These are phyloP conservation scores for Sugiyamaella chiloensis DNA, from an alignment of 805 yeast genomes.

Conservation along the genomic window DNA sequence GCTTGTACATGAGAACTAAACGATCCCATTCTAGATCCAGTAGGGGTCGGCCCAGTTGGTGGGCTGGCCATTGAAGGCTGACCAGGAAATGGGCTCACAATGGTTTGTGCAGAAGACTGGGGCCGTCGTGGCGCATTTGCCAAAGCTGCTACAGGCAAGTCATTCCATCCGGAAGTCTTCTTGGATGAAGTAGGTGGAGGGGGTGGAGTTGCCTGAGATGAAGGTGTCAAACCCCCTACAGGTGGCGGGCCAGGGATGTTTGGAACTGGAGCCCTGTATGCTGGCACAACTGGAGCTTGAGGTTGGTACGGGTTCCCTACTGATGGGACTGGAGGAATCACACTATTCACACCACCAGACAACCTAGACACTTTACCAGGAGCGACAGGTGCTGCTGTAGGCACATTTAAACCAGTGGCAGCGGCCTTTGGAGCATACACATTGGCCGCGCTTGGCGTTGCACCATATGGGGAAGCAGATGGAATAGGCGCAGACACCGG, in stretches of 20 bases:
- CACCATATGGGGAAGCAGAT: slow-evolving; percentile 8
- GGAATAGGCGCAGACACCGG: slow-evolving; percentile 7
- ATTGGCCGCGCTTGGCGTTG: slow-evolving; percentile 14
- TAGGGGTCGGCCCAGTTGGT: slow-evolving; percentile 31
- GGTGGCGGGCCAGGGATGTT: slow-evolving; percentile 18
- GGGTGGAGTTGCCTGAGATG: slow-evolving; percentile 25
- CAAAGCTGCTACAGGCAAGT: slow-evolving; percentile 27
- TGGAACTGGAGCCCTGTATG: slow-evolving; percentile 4
- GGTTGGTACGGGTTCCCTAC: slow-evolving; percentile 21
- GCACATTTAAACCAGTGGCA: background rate
- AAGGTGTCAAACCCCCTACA: slow-evolving; percentile 17
- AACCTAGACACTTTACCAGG: no score
- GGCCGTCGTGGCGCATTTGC: slow-evolving; percentile 23
- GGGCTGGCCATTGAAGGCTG: slow-evolving; percentile 32
- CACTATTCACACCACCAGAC: no score
- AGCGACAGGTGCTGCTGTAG: background rate
- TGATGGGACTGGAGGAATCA: background rate
- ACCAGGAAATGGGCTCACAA: slow-evolving; percentile 23
- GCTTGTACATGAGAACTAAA: background rate
- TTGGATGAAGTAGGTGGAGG: slow-evolving; percentile 28
- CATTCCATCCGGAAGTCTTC: slow-evolving; percentile 31
- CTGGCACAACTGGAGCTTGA: slow-evolving; percentile 12
- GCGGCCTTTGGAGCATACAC: slow-evolving; percentile 20
- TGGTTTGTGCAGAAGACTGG: slow-evolving; percentile 28
- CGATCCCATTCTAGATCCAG: slow-evolving; percentile 16